These are phyloP conservation scores for Glonium stellatum DNA, from an alignment of 495 filamentous ascomycete genomes.

Conservation along the genomic window DNA sequence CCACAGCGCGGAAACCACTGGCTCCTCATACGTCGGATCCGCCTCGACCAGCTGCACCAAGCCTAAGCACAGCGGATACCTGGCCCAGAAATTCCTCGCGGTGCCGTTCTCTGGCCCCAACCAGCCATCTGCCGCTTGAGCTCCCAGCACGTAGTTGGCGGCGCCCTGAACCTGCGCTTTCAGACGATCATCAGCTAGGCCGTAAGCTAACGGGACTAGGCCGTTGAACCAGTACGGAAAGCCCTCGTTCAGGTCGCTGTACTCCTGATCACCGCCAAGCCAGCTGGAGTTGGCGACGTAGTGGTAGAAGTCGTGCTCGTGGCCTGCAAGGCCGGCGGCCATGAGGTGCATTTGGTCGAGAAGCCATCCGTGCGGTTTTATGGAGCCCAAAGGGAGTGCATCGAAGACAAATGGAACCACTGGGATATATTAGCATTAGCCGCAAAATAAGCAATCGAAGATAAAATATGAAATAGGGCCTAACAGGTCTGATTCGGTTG, in stretches of 20 bases:
- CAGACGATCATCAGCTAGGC: slow-evolving; percentile 47
- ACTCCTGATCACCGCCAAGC: slow-evolving; percentile 51
- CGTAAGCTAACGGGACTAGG: slow-evolving; percentile 57
- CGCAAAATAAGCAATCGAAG: neutral
- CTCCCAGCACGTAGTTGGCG: slow-evolving; percentile 45
- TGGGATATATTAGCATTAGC: neutral
- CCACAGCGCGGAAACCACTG: slow-evolving; percentile 36
- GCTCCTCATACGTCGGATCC: slow-evolving; percentile 34
- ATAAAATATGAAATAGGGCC: neutral
- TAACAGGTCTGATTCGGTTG: neutral
- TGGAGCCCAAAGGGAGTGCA: slow-evolving; percentile 50
- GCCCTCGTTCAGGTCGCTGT: slow-evolving; percentile 53
- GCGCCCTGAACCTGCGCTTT: slow-evolving; percentile 47
- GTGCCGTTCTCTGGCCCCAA: slow-evolving; percentile 49
- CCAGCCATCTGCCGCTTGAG: slow-evolving; percentile 55
- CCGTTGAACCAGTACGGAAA: slow-evolving; percentile 63
- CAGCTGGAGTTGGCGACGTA: slow-evolving; percentile 50
- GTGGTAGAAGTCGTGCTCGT: slow-evolving; percentile 54
- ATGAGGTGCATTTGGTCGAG: slow-evolving; percentile 47
- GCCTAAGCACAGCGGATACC: slow-evolving; percentile 48
- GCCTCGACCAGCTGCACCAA: slow-evolving; percentile 43
- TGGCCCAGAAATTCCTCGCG: slow-evolving; percentile 49
- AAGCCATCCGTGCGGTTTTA: slow-evolving; percentile 57
- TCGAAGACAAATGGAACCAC: slow-evolving; percentile 38
- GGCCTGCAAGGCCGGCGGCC: slow-evolving; percentile 53